These are phyloP conservation scores for Balamuthia mandrillaris DNA, from an alignment of 208 protist genomes.

Conservation along the genomic window DNA sequence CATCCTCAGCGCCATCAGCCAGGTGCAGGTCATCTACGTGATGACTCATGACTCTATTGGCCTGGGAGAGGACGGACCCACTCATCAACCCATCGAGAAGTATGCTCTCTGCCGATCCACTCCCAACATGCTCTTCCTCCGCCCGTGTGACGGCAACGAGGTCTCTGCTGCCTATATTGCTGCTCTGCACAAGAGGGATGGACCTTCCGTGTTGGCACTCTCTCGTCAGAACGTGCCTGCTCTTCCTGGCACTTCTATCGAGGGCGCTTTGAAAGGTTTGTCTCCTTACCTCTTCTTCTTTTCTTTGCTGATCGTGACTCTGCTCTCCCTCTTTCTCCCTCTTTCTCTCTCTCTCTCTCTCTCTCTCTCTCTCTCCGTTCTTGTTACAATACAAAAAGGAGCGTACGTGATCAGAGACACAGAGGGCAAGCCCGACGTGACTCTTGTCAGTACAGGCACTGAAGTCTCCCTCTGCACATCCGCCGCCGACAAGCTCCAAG, in stretches of 20 bases:
- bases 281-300: neutral
- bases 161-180: slow-evolving; percentile 86
- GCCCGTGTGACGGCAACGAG: slow-evolving; percentile 95
- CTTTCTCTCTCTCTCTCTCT: neutral
- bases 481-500: slow-evolving; percentile 79
- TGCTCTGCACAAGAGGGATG: slow-evolving; percentile 76
- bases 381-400: slow-evolving; percentile 41
- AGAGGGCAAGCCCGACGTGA: slow-evolving; percentile 76
- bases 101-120: slow-evolving; percentile 85
- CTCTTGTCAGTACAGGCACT: slow-evolving; percentile 92
- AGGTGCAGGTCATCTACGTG: slow-evolving; percentile 89
- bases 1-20: slow-evolving; percentile 88
- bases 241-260: slow-evolving; percentile 72
- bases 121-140: slow-evolving; percentile 90
- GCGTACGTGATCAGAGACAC: slow-evolving; percentile 55
- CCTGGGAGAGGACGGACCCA: slow-evolving; percentile 99
- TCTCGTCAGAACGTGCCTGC: slow-evolving; percentile 86
- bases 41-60: slow-evolving; percentile 99
- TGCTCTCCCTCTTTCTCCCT: no score
- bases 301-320: neutral
- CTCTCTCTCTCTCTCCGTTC: neutral
- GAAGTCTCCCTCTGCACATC: slow-evolving; percentile 90
- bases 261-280: slow-evolving; percentile 52
- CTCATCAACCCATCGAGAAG: slow-evolving; percentile 97
- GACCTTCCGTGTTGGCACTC: slow-evolving; percentile 84